These are phyloP conservation scores for Thuja plicata DNA, from an alignment of 83 land plant genomes.

Conservation along the genomic window DNA sequence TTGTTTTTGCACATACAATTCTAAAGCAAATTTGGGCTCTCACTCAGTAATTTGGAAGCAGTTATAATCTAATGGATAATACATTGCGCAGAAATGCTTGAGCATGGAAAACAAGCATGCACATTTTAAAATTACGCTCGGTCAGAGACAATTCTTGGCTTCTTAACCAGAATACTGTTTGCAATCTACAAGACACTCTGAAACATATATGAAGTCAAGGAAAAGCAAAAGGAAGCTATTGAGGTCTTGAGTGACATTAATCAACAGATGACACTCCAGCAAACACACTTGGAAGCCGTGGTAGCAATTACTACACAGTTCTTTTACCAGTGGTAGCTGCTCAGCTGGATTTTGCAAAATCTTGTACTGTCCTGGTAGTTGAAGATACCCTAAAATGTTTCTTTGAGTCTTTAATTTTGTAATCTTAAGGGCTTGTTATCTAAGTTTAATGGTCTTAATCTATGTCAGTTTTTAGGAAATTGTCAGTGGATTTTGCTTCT, in stretches of 20 bases:
- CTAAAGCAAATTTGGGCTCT: neutral
- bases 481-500: neutral
- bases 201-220: neutral
- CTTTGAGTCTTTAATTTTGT: neutral
- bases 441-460: neutral
- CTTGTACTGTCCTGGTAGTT: neutral
- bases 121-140: neutral
- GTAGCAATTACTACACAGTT: neutral
- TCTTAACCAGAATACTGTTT: neutral
- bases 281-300: neutral
- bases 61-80: neutral
- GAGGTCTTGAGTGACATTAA: neutral
- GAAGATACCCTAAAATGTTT: neutral
- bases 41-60: neutral
- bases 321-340: neutral
- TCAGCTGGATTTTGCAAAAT: neutral
- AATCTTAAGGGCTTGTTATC: neutral
- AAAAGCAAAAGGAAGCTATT: neutral
- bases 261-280: neutral
- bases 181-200: neutral
- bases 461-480: neutral
- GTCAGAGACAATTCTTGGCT: neutral
- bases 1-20: neutral
- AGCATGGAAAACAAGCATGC: neutral
- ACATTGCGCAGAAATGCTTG: neutral